A percentile compares a stretch with the other conserved stretches of the same genome.
phyloP scores from a whole-genome alignment of 2,329 filamentous ascomycete species.

The Aspergillus costaricaensis region DNA sequence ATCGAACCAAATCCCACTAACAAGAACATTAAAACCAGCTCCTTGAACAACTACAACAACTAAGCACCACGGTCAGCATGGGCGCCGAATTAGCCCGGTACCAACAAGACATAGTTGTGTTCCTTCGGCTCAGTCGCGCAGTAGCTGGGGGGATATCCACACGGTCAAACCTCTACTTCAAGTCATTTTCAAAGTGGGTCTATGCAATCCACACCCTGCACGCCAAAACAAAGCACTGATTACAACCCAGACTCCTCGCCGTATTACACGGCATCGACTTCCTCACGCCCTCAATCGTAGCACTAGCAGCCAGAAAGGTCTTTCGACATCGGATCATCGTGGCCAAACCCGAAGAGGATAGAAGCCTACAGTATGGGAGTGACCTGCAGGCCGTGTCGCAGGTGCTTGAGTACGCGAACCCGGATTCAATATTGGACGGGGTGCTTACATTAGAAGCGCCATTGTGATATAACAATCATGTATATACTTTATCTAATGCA shows the following conservation, averaged over 20 bases:
- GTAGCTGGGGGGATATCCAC: constrained; percentile 78
- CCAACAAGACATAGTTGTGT: constrained; percentile 82
- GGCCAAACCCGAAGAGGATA: constrained; percentile 68
- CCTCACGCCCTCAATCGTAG: constrained; percentile 80
- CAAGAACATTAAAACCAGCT: constrained; percentile 23
- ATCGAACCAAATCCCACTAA: neutral
- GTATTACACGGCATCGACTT: constrained; percentile 79
- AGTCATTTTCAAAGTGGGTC: constrained; percentile 61
- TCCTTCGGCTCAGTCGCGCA: constrained; percentile 83
- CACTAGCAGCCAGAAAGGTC: constrained; percentile 79
- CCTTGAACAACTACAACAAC: constrained; percentile 62
- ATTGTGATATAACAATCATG: constrained; percentile 36
- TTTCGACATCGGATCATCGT: constrained; percentile 83
- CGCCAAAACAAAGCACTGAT: neutral
- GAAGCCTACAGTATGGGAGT: constrained; percentile 93
- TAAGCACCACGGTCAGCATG: constrained; percentile 61
- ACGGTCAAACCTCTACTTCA: constrained; percentile 74
- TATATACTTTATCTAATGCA: too few species aligned
- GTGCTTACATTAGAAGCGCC: constrained; percentile 61
- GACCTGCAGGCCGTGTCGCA: constrained; percentile 67
- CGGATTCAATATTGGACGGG: constrained; percentile 60
- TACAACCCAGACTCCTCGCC: constrained; percentile 57
- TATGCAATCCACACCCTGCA: neutral
- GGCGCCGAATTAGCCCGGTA: constrained; percentile 81
- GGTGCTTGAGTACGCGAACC: constrained; percentile 61